phyloP scores from a whole-genome alignment of 1,284 basidiomycete species.

The Athelia psychrophila region DNA sequence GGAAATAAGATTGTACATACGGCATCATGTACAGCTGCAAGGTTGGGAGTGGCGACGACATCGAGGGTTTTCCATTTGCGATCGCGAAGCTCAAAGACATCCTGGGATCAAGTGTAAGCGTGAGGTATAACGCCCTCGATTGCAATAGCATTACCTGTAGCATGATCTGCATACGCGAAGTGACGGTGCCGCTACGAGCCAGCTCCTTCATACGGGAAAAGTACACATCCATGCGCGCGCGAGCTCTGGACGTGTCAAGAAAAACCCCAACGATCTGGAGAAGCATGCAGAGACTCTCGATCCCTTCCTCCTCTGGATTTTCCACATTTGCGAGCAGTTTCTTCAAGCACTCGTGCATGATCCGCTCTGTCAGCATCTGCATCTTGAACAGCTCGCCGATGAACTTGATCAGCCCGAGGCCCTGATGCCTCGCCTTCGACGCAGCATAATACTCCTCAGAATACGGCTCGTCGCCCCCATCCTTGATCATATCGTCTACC shows the following conservation, averaged over 20 bases:
- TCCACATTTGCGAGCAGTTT: slow-evolving; percentile 90
- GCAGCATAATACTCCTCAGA: slow-evolving; percentile 93
- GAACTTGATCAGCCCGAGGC: slow-evolving; percentile 95
- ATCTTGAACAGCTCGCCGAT: slow-evolving; percentile 98
- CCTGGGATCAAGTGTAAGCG: slow-evolving; percentile 46
- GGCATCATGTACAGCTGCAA: too few species aligned
- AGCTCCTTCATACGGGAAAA: slow-evolving; percentile 88
- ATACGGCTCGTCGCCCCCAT: slow-evolving; percentile 65
- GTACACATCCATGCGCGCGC: slow-evolving; percentile 90
- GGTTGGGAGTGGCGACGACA: slow-evolving; percentile 74
- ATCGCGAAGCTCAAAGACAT: slow-evolving; percentile 86
- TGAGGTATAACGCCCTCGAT: slow-evolving; percentile 6
- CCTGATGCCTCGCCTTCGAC: slow-evolving; percentile 95
- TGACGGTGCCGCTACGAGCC: slow-evolving; percentile 70
- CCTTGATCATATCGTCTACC: slow-evolving; percentile 43
- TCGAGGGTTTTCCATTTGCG: slow-evolving; percentile 81
- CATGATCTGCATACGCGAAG: slow-evolving; percentile 93
- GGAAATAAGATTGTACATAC: too few species aligned
- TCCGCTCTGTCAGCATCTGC: slow-evolving; percentile 90
- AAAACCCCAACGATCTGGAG: slow-evolving; percentile 84
- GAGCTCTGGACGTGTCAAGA: slow-evolving; percentile 80
- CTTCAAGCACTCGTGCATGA: slow-evolving; percentile 97
- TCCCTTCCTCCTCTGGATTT: slow-evolving; percentile 96
- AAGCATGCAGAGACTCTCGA: slow-evolving; percentile 93
- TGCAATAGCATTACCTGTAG: slow-evolving; percentile 63